Evolutionary conservation across 2,329 filamentous ascomycete species (phyloP).

Genomic region (Exophiala calicioides): DNA sequence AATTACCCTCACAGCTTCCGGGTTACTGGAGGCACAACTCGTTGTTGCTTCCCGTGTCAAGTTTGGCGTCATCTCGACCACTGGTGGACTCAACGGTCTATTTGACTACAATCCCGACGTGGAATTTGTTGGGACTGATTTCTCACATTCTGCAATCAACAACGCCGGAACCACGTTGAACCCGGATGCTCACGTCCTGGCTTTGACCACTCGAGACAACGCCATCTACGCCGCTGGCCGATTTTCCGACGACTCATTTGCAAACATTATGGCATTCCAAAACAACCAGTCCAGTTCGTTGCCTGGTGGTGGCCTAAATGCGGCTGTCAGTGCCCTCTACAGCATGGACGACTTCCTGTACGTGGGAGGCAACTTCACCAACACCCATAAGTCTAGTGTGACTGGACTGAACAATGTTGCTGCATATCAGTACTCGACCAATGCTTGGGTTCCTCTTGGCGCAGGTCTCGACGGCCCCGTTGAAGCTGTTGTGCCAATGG

Average conservation of each 20-base stretch:
- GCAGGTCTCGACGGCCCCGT: conserved; percentile 83
- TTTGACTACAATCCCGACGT: conserved; percentile 80
- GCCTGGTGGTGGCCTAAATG: conserved; percentile 74
- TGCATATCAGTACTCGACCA: conserved; percentile 67
- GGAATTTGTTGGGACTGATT: conserved; percentile 58
- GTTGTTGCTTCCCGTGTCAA: conserved; percentile 88
- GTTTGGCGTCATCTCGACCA: conserved; percentile 65
- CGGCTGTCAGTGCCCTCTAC: conserved; percentile 71
- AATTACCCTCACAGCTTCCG: conserved; percentile 72
- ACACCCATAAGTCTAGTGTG: conserved; percentile 63
- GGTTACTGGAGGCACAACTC: conserved; percentile 63
- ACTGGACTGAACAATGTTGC: conserved; percentile 69
- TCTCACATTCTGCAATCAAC: conserved; percentile 73
- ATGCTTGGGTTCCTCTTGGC: conserved; percentile 76
- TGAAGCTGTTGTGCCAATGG: conserved; percentile 70
- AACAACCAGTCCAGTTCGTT: conserved; percentile 63
- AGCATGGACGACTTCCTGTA: conserved; percentile 68
- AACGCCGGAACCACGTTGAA: conserved; percentile 71
- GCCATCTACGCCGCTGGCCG: conserved; percentile 79
- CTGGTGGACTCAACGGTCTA: conserved; percentile 80
- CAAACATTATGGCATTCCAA: conserved; percentile 76
- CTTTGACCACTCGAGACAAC: conserved; percentile 65
- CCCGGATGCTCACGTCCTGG: conserved; percentile 66
- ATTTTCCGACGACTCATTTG: conserved; percentile 68
- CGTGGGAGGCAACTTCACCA: conserved; percentile 81